Base-by-base conservation (phyloP, 1,139 yeast species). In the Kazachstania sp. region DNA sequence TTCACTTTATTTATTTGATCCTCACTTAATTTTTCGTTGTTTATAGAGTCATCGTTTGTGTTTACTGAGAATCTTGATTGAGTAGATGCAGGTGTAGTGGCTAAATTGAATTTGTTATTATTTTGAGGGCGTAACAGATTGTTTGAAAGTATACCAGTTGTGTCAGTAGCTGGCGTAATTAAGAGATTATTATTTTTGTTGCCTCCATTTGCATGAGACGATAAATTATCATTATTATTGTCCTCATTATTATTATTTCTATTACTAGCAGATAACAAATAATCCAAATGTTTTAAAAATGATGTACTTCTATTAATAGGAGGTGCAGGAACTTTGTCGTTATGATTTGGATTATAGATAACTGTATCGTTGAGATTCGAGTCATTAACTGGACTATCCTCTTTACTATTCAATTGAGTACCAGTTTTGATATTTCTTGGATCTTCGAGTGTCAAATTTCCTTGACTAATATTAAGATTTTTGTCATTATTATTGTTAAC, bases 251-350 rank as follows among this genome's bases (percentile, higher is more conserved):
- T 46, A 42, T 35, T 40, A 16, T 37, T 43, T 12, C 39, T 42
- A 29, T 44, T 40, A 31, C 47, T 20, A 13, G 61, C 47, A 31
- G 67, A 50, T 18, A 69, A 49, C 13, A 69, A 48, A 5, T 63
- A 55, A 44, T 69, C 71, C 41, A 69, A 49, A 51, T 68, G 70
- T 37, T 65, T 65, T 41, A 68, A 51, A 48, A 69, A 69, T 4
- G 67, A 61, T 9, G 59, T 50, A 34, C 57, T 56, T 43, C 60
- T 53, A 42, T 51, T 55, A 2, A 49, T 40, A 15, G 16, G 16
- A 6, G 36, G 36, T 7, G 18, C 36, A 32, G 8, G 9, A 23
- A 9, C 28, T 23, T 23, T 23, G 5, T 30, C 51, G 7, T 20
- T 34, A 16, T 45, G 42, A 15, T 48, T 23, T 2, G 52, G 51